phyloP scores from a whole-genome alignment of 1,139 yeast genomes.

The Nakaseomyces sp. region DNA sequence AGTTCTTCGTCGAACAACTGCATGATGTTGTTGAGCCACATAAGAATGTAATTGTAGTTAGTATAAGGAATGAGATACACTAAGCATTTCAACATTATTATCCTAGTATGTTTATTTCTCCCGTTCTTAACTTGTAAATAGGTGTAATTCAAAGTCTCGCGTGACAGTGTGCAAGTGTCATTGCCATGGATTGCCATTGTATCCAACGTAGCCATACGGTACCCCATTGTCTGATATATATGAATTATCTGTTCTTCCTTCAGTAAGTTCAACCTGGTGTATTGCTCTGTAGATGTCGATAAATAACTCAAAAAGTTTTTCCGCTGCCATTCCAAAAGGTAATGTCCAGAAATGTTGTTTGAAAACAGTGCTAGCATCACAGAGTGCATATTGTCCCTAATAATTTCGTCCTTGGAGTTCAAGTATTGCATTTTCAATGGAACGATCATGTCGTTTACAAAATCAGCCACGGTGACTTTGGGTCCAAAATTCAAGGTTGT shows the following conservation, averaged over 20 bases:
- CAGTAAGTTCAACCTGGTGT: slow-evolving; percentile 11
- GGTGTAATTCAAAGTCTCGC: slow-evolving; percentile 18
- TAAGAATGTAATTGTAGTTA: slow-evolving; percentile 9
- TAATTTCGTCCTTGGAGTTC: slow-evolving; percentile 10
- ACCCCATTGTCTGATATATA: slow-evolving; percentile 7
- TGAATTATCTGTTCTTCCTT: slow-evolving; percentile 16
- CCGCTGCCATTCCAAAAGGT: slow-evolving; percentile 20
- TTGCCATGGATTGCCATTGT: background rate
- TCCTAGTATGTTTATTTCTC: slow-evolving; percentile 8
- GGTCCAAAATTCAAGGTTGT: slow-evolving; percentile 3
- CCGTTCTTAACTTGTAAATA: slow-evolving; percentile 17
- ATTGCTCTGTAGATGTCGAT: slow-evolving; percentile 15
- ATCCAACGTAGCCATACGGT: slow-evolving; percentile 1
- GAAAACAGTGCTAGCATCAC: slow-evolving; percentile 18
- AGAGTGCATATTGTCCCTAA: slow-evolving; percentile 24
- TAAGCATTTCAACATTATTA: slow-evolving; percentile 19
- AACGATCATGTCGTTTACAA: slow-evolving; percentile 11
- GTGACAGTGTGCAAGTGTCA: slow-evolving; percentile 12
- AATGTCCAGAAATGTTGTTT: slow-evolving; percentile 8
- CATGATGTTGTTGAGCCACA: slow-evolving; percentile 22
- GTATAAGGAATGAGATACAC: slow-evolving; percentile 17
- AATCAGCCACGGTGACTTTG: background rate
- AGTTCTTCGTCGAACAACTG: slow-evolving; percentile 11
- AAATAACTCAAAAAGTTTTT: slow-evolving; percentile 14
- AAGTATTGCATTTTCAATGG: slow-evolving; percentile 15